Base-by-base conservation (phyloP, 1,139 yeast genomes). In the Pichiaceae sp. region DNA sequence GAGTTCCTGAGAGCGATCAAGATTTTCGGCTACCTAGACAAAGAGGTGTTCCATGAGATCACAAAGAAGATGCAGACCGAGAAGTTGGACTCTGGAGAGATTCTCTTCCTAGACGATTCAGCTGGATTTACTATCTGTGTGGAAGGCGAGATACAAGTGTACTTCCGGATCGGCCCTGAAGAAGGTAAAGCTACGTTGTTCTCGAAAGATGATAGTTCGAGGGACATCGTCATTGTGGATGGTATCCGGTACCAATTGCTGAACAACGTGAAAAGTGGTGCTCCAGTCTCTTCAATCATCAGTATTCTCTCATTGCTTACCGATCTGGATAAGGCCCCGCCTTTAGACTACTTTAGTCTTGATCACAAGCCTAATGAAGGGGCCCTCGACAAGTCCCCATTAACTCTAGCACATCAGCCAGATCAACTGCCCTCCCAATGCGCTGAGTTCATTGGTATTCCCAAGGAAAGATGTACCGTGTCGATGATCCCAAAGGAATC, bases 21-120 rank as follows among this genome's bases (percentile, higher is more conserved):
- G 59, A 85, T 91, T 16, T 91, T 91, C 62, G 98, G 98, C 1
- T 89, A 89, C 56, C 64, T 91, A 38, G 98, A 91, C 48, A 71
- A 81, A 41, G 82, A 84, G 1, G 96, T 91, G 2, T 89, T 91
- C 56, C 94, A 89, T 53, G 97, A 89, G 52, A 67, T 91, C 47
- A 89, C 97, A 4, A 81, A 84, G 51, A 84, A 83, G 42, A 84
- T 91, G 89, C 83, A 85, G 36, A 91, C 97, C 1, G 89, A 86
- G 53, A 82, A 85, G 46, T 58, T 91, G 31, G 78, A 78, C 25
- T 70, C 74, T 7, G 93, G 87, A 32, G 97, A 91, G 55, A 69
- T 81, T 4, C 60, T 91, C 29, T 70, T 76, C 36, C 60, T 89
- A 33, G 91, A 83, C 39, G 70, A 77, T 16, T 42, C 49, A 3